phyloP scores from a whole-genome alignment of 768 basidiomycete species.

The Coprinopsis marcescibilis region DNA sequence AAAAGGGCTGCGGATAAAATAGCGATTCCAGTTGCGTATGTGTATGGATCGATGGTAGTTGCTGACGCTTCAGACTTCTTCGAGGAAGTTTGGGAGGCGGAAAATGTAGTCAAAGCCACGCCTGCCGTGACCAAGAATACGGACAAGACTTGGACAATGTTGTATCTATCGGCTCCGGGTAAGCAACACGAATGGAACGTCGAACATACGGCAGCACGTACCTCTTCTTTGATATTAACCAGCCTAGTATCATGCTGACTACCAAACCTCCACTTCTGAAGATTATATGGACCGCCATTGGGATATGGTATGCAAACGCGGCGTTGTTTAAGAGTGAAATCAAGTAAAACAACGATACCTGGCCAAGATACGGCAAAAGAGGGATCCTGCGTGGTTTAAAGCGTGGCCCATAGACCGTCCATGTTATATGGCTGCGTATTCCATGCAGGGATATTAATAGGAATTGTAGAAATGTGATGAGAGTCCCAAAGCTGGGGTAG shows the following conservation, averaged over 20 bases:
- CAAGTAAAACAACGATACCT: conserved; percentile 76
- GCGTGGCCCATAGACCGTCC: conserved; percentile 45
- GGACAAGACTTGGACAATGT: conserved; percentile 53
- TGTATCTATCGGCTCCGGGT: conserved; percentile 15
- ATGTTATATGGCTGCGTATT: conserved; percentile 54
- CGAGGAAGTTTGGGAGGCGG: conserved; percentile 44
- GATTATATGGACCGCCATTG: conserved; percentile 92
- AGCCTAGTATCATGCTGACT: conserved; percentile 78
- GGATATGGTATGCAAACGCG: conserved; percentile 83
- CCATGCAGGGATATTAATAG: conserved; percentile 69
- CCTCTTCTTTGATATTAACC: conserved; percentile 59
- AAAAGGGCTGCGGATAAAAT: conserved; percentile 75
- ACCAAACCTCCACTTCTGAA: conserved; percentile 87
- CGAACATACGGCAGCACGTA: conserved; percentile 25
- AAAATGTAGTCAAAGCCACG: conserved; percentile 75
- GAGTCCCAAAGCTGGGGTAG: conserved; percentile 66
- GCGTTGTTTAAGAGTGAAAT: conserved; percentile 84
- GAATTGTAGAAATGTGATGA: conserved; percentile 89
- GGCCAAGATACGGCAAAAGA: conserved; percentile 63
- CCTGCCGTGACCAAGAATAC: conserved; percentile 80
- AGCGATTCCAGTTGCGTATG: conserved; percentile 65
- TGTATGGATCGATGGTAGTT: conserved; percentile 22
- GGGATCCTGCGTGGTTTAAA: conserved; percentile 66
- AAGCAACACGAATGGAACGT: not conserved
- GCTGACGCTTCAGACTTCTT: conserved; percentile 3